phyloP scores from a whole-genome alignment of 306 rosid species.

The Rosa multiflora region DNA sequence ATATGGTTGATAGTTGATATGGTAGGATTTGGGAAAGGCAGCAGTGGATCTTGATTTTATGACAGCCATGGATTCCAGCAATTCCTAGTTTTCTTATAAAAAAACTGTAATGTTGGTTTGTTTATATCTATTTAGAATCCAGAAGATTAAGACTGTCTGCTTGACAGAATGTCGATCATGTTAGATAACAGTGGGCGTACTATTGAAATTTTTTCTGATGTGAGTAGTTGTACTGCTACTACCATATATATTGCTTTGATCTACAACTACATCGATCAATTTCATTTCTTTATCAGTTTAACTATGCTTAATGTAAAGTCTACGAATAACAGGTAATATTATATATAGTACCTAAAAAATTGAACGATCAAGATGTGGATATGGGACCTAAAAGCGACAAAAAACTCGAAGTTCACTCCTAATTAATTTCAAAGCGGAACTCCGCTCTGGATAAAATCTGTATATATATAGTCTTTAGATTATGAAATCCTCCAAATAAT shows the following conservation, averaged over 20 bases:
- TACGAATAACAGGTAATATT: too few species aligned
- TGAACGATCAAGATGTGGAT: too few species aligned
- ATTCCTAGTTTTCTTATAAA: not conserved
- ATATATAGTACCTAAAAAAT: too few species aligned
- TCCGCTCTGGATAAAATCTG: too few species aligned
- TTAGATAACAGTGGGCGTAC: not conserved
- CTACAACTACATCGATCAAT: not conserved
- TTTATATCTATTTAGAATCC: not conserved
- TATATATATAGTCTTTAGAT: not conserved
- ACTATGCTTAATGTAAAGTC: not conserved
- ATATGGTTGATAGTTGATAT: not conserved
- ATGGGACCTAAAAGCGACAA: too few species aligned
- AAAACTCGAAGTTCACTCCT: too few species aligned
- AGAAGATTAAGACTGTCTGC: not conserved
- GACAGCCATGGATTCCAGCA: conserved; percentile 20
- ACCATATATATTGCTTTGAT: not conserved
- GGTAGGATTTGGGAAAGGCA: conserved; percentile 9
- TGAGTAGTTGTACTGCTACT: not conserved
- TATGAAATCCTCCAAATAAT: not conserved
- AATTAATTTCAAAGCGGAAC: too few species aligned
- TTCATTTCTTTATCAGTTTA: not conserved
- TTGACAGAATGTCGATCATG: not conserved
- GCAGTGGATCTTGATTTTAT: conserved; percentile 16
- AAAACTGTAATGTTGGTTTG: not conserved
- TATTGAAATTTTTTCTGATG: not conserved